A percentile compares a stretch with the other conserved stretches of the same genome.
These are phyloP conservation scores for Phaseolus coccineus DNA, from an alignment of 331 rosid species.

Conservation along the genomic window DNA sequence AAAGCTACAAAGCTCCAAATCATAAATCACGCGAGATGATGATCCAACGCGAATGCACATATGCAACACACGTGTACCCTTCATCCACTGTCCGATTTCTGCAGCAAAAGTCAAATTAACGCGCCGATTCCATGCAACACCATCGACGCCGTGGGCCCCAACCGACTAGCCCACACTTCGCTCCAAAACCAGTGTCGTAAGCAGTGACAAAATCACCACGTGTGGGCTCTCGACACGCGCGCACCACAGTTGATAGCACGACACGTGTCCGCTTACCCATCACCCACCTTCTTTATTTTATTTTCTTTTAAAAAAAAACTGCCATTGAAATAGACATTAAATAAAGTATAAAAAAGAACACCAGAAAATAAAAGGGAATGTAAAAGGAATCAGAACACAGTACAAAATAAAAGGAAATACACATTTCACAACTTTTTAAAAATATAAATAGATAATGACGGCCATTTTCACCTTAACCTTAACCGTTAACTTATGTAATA, in stretches of 20 bases:
- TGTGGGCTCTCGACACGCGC: conserved; percentile 60
- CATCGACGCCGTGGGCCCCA: conserved; percentile 41
- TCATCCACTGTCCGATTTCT: conserved; percentile 28
- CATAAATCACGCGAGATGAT: conserved; percentile 52
- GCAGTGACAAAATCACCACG: conserved; percentile 82
- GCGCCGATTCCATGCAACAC: conserved; percentile 59
- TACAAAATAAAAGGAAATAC: not conserved
- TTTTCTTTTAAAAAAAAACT: not conserved
- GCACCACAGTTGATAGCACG: conserved; percentile 39
- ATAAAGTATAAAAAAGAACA: not conserved
- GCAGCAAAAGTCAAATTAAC: conserved; percentile 36
- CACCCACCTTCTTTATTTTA: conserved; percentile 27
- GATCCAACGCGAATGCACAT: conserved; percentile 38
- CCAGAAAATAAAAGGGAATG: not conserved
- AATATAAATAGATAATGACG: not conserved
- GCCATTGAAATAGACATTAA: not conserved
- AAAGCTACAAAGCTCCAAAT: conserved; percentile 40
- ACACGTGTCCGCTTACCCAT: conserved; percentile 61
- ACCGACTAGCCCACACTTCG: conserved; percentile 47
- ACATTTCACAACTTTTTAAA: not conserved
- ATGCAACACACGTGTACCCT: conserved; percentile 38
- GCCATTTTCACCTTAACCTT: not conserved
- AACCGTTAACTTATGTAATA: not conserved
- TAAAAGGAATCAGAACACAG: not conserved
- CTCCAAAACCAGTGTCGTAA: conserved; percentile 81